Conservation (phyloP, 306 rosid species). For the Casuarina equisetifolia region DNA sequence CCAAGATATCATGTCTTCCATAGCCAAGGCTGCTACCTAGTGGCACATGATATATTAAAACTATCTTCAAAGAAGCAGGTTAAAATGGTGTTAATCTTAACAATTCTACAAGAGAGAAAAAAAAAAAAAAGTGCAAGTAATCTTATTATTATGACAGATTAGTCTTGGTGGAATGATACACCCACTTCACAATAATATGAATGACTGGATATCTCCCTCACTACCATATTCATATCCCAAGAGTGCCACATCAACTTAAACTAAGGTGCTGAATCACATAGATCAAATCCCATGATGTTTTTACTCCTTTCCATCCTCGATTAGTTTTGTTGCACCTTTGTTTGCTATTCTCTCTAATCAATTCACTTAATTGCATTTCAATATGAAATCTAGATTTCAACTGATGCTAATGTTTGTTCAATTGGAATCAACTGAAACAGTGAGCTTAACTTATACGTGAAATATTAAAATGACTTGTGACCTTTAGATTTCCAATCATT, state of each 20-base stretch:
- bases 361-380: not conserved
- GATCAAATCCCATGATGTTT: not conserved
- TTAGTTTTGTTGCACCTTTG: not conserved
- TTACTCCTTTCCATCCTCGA: constrained; percentile 5
- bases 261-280: constrained; percentile 11
- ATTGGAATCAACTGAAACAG: not conserved
- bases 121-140: constrained; percentile 9
- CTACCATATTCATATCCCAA: constrained; percentile 5
- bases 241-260: constrained; percentile 10
- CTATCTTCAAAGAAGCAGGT: constrained; percentile 72
- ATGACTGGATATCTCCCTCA: not conserved
- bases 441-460: not conserved
- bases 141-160: not conserved
- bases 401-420: not conserved
- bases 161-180: not conserved
- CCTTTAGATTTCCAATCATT: not conserved
- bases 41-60: constrained; percentile 94
- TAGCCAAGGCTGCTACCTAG: constrained; percentile 99
- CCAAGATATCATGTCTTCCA: constrained; percentile 99
- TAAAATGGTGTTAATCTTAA: constrained; percentile 61
- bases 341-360: not conserved
- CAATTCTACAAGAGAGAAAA: constrained; percentile 19
- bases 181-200: not conserved
- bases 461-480: not conserved
- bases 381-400: not conserved